These are phyloP conservation scores for Pseudopyrenochaeta lycopersici DNA, from an alignment of 2,329 filamentous ascomycete species.

Conservation along the genomic window DNA sequence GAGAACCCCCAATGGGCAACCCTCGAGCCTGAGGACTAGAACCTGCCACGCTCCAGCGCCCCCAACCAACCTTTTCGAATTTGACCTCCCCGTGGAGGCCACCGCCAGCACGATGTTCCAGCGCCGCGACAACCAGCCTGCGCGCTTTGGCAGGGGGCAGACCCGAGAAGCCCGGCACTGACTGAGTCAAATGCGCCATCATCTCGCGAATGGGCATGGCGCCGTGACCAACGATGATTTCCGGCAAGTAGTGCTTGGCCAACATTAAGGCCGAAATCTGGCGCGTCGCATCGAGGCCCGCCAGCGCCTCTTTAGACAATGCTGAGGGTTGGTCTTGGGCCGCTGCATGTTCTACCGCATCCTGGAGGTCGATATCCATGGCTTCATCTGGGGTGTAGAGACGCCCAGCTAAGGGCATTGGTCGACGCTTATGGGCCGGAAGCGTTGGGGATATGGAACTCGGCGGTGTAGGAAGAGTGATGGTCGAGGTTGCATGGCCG, in stretches of 20 bases:
- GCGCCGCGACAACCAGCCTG: slow-evolving; percentile 87
- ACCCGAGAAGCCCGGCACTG: slow-evolving; percentile 88
- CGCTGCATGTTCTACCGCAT: slow-evolving; percentile 65
- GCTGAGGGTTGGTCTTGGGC: slow-evolving; percentile 53
- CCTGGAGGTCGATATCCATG: slow-evolving; percentile 87
- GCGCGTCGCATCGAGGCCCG: slow-evolving; percentile 74
- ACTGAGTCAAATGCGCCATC: slow-evolving; percentile 92
- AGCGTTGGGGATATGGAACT: slow-evolving; percentile 93
- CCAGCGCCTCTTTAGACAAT: slow-evolving; percentile 61
- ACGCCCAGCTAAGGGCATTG: slow-evolving; percentile 55
- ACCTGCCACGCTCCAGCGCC: slow-evolving; percentile 80
- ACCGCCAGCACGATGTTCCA: slow-evolving; percentile 78
- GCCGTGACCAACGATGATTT: slow-evolving; percentile 88
- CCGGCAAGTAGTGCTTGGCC: slow-evolving; percentile 87
- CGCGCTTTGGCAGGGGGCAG: slow-evolving; percentile 91
- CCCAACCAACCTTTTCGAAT: slow-evolving; percentile 98
- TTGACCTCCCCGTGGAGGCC: slow-evolving; percentile 74
- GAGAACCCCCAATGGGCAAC: slow-evolving; percentile 50
- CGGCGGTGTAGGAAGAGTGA: slow-evolving; percentile 83
- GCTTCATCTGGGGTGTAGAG: slow-evolving; percentile 60
- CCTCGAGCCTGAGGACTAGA: slow-evolving; percentile 62
- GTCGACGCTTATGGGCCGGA: slow-evolving; percentile 80
- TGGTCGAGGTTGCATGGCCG: slow-evolving; percentile 29
- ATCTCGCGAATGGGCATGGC: slow-evolving; percentile 94
- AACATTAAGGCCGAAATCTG: slow-evolving; percentile 86